Base-by-base conservation (phyloP, 1,284 basidiomycete species). In the Vanrija sp. region DNA sequence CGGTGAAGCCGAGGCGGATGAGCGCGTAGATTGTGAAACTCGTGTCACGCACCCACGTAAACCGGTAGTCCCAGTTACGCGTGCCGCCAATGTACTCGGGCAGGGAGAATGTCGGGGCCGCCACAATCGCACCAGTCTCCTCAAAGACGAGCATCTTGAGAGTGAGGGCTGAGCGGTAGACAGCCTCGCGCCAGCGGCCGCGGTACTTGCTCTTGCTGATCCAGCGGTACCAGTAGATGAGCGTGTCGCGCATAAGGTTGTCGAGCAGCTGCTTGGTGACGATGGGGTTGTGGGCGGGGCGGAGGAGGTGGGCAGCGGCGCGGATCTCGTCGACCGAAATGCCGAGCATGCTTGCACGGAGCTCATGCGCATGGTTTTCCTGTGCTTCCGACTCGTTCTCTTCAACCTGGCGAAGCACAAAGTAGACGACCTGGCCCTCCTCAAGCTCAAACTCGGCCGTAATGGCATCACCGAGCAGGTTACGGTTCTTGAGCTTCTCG, bases 131-230 rank as follows among this genome's bases (percentile, higher is more conserved):
- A 25, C 91, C 73, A 0, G 71, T 69, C 52, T 78, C 78, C 46
- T 79, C 78, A 50, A 64, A 74, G n/a, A 68, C 66, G 18, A 76
- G 65, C 74, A 76, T 78, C 61, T 77, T 77, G n/a, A 77, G 60
- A 0, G 89, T 88, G n/a, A 95, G 80, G 0, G 90, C 92, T 54
- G 88, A 90, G 26, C 91, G 83, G 69, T 90, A 84, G 3, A 95
- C 90, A 1, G 86, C 85, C 74, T 97, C 92, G 63, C 93, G 87
- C 93, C 92, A 97, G n/a, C 89, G 84, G 0, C 92, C 93, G 19
- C 81, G 82, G 74, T 96, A 96, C 49, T 64, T 71, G 62, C 69
- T 72, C 64, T 83, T 82, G 16, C 82, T 79, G 64, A 94, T 86
- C 92, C 92, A 96, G 25, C 82, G 76, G 58, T 84, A 84, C 92